Evolutionary conservation across 73 alveolate species (phyloP).

Genomic region (Paramecium biaurelia): DNA sequence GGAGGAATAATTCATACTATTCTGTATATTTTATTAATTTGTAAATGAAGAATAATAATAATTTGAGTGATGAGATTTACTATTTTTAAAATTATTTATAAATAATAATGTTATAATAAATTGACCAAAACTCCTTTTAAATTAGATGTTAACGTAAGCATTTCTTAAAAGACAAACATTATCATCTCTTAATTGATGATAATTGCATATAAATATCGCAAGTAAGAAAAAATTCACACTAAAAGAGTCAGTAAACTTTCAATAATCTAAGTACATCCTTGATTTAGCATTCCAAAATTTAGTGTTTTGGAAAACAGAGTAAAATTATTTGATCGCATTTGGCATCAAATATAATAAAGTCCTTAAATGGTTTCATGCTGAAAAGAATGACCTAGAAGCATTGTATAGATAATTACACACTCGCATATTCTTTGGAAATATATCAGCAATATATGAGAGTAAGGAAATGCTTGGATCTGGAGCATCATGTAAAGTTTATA

Average conservation of each 20-base stretch:
- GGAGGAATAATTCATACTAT: too few relatives aligned
- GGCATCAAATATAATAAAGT: neutral
- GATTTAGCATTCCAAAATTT: neutral
- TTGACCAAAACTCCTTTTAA: neutral
- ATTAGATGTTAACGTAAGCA: neutral
- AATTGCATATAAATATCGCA: neutral
- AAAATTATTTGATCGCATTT: neutral
- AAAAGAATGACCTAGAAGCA: neutral
- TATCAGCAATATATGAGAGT: neutral
- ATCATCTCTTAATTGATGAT: neutral
- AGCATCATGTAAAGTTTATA: neutral
- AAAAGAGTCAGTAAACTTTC: neutral
- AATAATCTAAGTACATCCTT: neutral
- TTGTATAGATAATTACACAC: neutral
- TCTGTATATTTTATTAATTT: too few relatives aligned
- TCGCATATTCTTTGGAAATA: neutral
- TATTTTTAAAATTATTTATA: neutral
- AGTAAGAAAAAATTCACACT: neutral
- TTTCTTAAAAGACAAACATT: neutral
- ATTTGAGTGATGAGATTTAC: neutral
- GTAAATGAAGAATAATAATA: neutral
- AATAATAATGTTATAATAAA: neutral
- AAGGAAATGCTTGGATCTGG: conserved; percentile 17
- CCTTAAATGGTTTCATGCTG: conserved; percentile 32
- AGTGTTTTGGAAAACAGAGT: neutral